A percentile compares a stretch with the other conserved stretches of the same genome.
phyloP scores from a whole-genome alignment of 768 basidiomycete species.

The Calvatia gigantea region DNA sequence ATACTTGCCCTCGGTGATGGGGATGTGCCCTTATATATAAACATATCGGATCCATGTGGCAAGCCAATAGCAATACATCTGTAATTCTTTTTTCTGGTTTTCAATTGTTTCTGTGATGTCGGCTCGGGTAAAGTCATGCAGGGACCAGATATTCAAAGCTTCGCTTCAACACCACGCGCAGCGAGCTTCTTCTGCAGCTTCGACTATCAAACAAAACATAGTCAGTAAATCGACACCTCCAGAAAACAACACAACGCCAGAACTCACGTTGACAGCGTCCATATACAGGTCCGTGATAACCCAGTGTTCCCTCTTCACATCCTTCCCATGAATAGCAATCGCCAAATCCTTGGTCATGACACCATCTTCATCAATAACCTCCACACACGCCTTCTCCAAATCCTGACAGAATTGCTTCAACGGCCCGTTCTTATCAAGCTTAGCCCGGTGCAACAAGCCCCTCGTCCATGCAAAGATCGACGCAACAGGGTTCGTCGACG shows the following conservation, averaged over 20 bases:
- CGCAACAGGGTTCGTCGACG: conserved; percentile 97
- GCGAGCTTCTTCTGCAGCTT: conserved; percentile 45
- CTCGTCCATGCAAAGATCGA: conserved; percentile 99
- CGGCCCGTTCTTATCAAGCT: conserved; percentile 79
- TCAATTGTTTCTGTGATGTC: too few relatives aligned
- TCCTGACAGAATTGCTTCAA: conserved; percentile 72
- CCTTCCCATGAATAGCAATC: conserved; percentile 87
- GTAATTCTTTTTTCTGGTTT: too few relatives aligned
- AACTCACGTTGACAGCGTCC: conserved; percentile 87
- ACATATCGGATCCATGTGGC: too few relatives aligned
- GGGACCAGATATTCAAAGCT: conserved; percentile 7
- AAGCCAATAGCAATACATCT: too few relatives aligned
- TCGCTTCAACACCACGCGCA: conserved; percentile 15
- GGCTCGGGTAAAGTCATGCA: too few relatives aligned
- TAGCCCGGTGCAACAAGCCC: conserved; percentile 88
- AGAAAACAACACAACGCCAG: too few relatives aligned
- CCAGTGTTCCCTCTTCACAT: conserved; percentile 93
- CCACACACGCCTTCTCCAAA: conserved; percentile 87
- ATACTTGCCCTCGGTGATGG: too few relatives aligned
- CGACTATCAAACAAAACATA: conserved; percentile 24
- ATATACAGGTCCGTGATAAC: conserved; percentile 93
- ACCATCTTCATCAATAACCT: conserved; percentile 86
- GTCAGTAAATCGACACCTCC: background rate
- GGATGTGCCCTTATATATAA: too few relatives aligned
- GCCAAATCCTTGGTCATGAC: conserved; percentile 98